Evolutionary conservation across 352 stramenopile species (phyloP).

Genomic region (Globisporangium recalcitrans): DNA sequence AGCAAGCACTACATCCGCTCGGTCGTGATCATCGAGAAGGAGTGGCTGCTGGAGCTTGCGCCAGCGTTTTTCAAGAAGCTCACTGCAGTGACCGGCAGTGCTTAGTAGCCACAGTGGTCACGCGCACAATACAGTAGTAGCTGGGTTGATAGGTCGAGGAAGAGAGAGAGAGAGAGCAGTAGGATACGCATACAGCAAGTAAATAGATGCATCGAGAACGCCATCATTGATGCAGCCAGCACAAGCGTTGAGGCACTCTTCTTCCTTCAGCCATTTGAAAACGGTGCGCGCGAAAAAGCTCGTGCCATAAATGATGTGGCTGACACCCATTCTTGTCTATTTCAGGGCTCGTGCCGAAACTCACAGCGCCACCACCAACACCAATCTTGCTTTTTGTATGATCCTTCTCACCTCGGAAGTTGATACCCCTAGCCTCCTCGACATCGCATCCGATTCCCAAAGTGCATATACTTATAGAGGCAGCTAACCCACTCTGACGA

Average conservation of each 20-base stretch:
- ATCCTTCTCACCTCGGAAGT: background rate
- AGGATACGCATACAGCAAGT: background rate
- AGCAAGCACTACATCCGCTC: conserved; percentile 90
- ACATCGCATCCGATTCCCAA: background rate
- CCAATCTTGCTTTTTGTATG: conserved; percentile 26
- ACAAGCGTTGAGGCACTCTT: background rate
- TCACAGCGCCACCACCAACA: conserved; percentile 13
- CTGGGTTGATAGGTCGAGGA: background rate
- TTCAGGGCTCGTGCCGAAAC: conserved; percentile 2
- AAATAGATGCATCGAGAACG: conserved; percentile 10
- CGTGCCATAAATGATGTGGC: conserved; percentile 11
- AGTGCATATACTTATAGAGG: background rate
- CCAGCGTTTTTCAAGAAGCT: conserved; percentile 82
- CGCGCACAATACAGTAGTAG: background rate
- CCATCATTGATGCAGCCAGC: background rate
- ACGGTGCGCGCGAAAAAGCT: background rate
- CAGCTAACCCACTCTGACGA: too few species aligned
- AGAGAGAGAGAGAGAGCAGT: background rate
- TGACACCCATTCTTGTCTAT: background rate
- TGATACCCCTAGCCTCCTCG: conserved; percentile 10
- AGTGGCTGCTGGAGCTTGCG: conserved; percentile 83
- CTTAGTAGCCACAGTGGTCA: conserved; percentile 1
- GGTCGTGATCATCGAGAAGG: conserved; percentile 84
- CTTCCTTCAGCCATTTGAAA: background rate
- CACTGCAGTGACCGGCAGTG: conserved; percentile 15